These are phyloP conservation scores for Flammula alnicola DNA, from an alignment of 1,284 basidiomycete genomes.

Conservation along the genomic window DNA sequence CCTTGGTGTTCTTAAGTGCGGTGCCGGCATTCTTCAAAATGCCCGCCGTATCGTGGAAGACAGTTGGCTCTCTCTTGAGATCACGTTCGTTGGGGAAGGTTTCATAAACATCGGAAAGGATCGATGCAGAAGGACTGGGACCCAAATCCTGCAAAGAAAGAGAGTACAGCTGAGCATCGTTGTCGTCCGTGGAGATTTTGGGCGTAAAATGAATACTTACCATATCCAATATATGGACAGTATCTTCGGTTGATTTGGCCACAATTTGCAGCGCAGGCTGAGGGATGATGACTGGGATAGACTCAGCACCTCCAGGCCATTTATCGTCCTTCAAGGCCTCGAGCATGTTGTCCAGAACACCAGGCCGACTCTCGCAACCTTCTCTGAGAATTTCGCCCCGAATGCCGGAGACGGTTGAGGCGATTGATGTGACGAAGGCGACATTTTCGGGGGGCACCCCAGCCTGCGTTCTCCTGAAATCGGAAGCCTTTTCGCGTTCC, in stretches of 20 bases:
- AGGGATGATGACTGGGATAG: neutral
- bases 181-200: too few species aligned
- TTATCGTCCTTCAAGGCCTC: neutral
- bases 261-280: neutral
- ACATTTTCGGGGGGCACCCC: conserved; percentile 36
- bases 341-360: conserved; percentile 11
- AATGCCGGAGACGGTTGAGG: conserved; percentile 50
- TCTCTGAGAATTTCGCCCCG: too few species aligned
- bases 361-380: neutral
- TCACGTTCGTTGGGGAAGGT: neutral
- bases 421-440: conserved; percentile 49
- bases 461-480: conserved; percentile 54
- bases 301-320: neutral
- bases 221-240: too few species aligned
- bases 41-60: neutral
- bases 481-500: conserved; percentile 45
- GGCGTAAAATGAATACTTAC: too few species aligned
- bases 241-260: too few species aligned
- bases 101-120: conserved; percentile 2
- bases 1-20: too few species aligned
- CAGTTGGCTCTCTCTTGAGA: neutral
- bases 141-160: neutral
- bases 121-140: neutral
- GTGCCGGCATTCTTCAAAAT: neutral
- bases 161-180: too few species aligned